A percentile compares a stretch with the other conserved stretches of the same genome.
Conservation (phyloP, 1,284 basidiomycete species). For the Cryptococcus sp. region DNA sequence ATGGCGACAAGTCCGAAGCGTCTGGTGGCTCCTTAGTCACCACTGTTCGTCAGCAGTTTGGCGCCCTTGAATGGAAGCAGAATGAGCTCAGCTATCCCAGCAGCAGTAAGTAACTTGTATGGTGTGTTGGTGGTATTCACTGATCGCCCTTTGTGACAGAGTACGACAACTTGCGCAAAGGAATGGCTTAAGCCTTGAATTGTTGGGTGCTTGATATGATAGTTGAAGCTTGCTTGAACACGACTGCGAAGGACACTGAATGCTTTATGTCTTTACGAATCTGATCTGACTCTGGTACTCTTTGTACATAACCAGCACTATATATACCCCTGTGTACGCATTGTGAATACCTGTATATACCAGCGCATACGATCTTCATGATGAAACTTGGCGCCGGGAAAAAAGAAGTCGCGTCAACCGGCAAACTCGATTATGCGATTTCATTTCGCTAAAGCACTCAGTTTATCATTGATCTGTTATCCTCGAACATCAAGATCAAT, state of each 20-base stretch:
- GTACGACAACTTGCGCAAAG: constrained; percentile 38
- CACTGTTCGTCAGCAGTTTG: constrained; percentile 37
- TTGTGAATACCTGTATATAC: no score
- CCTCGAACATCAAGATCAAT: not conserved
- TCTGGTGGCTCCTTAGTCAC: constrained; percentile 36
- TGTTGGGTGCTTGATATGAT: no score
- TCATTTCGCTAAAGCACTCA: no score
- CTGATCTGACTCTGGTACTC: no score
- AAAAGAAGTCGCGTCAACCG: constrained; percentile 2
- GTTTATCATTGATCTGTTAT: no score
- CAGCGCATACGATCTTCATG: no score
- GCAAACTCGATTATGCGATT: no score
- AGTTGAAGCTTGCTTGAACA: no score
- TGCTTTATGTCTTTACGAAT: no score
- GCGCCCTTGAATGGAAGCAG: constrained; percentile 34
- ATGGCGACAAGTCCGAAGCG: constrained; percentile 41
- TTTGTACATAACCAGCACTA: no score
- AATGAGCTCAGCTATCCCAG: constrained; percentile 46
- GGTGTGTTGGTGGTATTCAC: constrained; percentile 5
- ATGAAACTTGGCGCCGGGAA: not conserved
- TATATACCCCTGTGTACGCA: no score
- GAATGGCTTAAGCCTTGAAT: constrained; percentile 13
- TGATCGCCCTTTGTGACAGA: constrained; percentile 39
- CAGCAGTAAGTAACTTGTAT: constrained; percentile 37
- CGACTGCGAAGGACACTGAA: no score